Conservation (phyloP, 2,329 filamentous ascomycete genomes). For the Aspergillus flavus region DNA sequence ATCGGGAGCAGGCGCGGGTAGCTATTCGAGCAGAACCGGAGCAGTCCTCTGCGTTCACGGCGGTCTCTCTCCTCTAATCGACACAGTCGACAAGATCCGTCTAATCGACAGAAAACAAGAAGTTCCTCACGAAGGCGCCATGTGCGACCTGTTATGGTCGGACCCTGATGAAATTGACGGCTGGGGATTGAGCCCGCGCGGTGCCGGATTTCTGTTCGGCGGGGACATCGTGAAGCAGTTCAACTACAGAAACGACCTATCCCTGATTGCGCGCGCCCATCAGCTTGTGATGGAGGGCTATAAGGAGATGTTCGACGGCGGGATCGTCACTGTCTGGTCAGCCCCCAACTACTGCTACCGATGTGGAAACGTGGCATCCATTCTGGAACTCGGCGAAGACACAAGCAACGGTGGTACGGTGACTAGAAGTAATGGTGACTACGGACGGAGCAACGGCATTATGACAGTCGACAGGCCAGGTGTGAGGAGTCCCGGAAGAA, state of each 20-base stretch:
- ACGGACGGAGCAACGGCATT: slow-evolving; percentile 47
- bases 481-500: slow-evolving; percentile 72
- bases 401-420: slow-evolving; percentile 72
- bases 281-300: slow-evolving; percentile 99
- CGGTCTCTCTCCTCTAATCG: slow-evolving; percentile 85
- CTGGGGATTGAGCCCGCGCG: slow-evolving; percentile 91
- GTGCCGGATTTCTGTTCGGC: slow-evolving; percentile 93
- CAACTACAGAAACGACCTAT: slow-evolving; percentile 91
- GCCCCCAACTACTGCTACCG: slow-evolving; percentile 97
- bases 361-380: slow-evolving; percentile 93
- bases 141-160: slow-evolving; percentile 98
- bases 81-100: slow-evolving; percentile 93
- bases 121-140: slow-evolving; percentile 95
- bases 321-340: slow-evolving; percentile 98
- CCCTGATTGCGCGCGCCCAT: slow-evolving; percentile 88
- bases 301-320: slow-evolving; percentile 97
- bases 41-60: slow-evolving; percentile 96
- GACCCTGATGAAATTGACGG: slow-evolving; percentile 95
- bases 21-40: slow-evolving; percentile 61
- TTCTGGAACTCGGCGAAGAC: slow-evolving; percentile 90
- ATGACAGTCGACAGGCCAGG: slow-evolving; percentile 53
- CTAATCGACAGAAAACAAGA: slow-evolving; percentile 96
- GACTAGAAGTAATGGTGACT: slow-evolving; percentile 60
- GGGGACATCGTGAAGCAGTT: slow-evolving; percentile 94
- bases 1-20: slow-evolving; percentile 66